Evolutionary conservation across 148 eudicot genomes (phyloP), one percentile per base, ranked within the genome.

Genomic region (Limonium bicolor): DNA sequence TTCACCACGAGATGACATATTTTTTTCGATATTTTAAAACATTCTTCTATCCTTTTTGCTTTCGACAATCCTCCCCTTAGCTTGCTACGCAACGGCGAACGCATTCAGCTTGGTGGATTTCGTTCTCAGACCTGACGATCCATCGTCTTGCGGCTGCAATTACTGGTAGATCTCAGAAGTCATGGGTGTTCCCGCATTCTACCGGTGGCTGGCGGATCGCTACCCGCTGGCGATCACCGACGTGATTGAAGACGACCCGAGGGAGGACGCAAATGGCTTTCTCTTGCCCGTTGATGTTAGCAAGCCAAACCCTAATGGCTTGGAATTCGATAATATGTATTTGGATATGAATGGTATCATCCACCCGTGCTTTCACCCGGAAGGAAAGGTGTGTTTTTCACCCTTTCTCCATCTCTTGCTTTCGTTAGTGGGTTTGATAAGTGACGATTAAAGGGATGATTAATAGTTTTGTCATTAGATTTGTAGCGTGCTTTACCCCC

Each of bases 181-280:
- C 23, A 86, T 86, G 96, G 96, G 96, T 3, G 96, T 86, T 27
- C 96, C 96, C 22, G 88, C 96, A 48, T 86, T 86, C 59, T 82
- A 86, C 67, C 38, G 88, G 48, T 86, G 96, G 96, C 53, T 86
- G 24, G 88, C 85, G 20, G 94, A 86, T 65, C 77, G 94, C 18
- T 86, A 86, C 48, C 94, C 96, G 1, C 55, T 65, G 18, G 67
- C 82, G 33, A 76, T 86, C 5, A 31, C 54, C 34, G 87, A 82
- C 23, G 94, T 82, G 20, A 54, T 82, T 26, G 96, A 78, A 59
- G 96, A 82, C 32, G 74, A 75, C 53, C 74, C 82, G 2, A 36
- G 27, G 22, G 62, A 33, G 10, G 79, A 52, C 22, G 65, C 6
- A 4, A 50, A 54, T 23, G 83, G 78, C 17, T 61, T 44, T 18